phyloP scores from a whole-genome alignment of 805 yeast species.

The Saccharomyces paradoxus region DNA sequence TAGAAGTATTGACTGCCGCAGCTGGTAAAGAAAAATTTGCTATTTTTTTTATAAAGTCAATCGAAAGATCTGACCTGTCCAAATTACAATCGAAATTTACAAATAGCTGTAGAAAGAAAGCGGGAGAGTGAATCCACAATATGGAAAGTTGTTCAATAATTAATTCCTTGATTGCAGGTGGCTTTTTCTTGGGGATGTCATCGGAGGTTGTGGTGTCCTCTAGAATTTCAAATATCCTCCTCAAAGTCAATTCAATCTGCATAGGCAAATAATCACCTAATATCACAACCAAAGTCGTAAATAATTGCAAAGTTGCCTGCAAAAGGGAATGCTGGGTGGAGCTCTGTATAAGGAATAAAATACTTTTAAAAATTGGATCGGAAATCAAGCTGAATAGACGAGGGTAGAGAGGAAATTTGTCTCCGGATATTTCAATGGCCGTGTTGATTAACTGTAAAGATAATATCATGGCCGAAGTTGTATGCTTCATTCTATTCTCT shows the following conservation, averaged over 20 bases:
- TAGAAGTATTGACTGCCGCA: conserved; percentile 67
- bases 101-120: conserved; percentile 63
- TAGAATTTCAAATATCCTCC: conserved; percentile 51
- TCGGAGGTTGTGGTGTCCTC: conserved; percentile 1
- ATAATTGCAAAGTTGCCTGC: conserved; percentile 63
- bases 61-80: conserved; percentile 73
- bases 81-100: conserved; percentile 84
- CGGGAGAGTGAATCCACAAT: conserved; percentile 69
- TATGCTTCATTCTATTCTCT: conserved; percentile 68
- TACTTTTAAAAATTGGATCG: conserved; percentile 71
- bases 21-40: conserved; percentile 78
- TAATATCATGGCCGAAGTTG: conserved; percentile 73
- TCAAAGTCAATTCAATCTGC: conserved; percentile 68
- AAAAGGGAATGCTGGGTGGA: conserved; percentile 60
- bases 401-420: conserved; percentile 47
- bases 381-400: conserved; percentile 59
- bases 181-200: conserved; percentile 18
- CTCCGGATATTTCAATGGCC: conserved; percentile 74
- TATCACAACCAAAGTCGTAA: conserved; percentile 62
- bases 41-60: conserved; percentile 55
- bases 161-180: conserved; percentile 55
- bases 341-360: conserved; percentile 67
- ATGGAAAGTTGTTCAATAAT: conserved; percentile 75
- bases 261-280: conserved; percentile 57
- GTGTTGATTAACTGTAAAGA: conserved; percentile 66